Evolutionary conservation across 169 alveolate genomes (phyloP).

Genomic region (Cyclospora cayetanensis): DNA sequence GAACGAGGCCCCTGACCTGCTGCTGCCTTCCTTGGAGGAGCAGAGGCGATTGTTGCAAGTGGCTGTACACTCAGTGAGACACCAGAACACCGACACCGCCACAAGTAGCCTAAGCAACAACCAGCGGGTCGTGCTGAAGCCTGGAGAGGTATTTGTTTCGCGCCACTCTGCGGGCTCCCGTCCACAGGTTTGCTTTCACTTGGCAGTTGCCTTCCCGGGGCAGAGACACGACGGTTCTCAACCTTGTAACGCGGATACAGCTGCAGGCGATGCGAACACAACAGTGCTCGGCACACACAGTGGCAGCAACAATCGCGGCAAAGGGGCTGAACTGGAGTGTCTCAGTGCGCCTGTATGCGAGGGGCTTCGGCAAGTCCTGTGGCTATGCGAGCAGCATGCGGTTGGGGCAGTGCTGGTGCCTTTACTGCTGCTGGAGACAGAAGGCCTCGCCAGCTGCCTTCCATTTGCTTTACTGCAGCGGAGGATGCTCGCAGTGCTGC

Average conservation of each 20-base stretch:
- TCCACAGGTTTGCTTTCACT: slow-evolving; percentile 31
- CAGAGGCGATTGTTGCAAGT: slow-evolving; percentile 12
- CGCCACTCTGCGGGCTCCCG: slow-evolving; percentile 38
- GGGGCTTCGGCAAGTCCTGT: slow-evolving; percentile 35
- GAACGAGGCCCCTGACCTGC: slow-evolving; percentile 15
- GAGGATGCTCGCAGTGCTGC: slow-evolving; percentile 60
- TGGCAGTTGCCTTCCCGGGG: slow-evolving; percentile 33
- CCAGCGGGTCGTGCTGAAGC: slow-evolving; percentile 47
- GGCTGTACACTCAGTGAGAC: slow-evolving; percentile 4
- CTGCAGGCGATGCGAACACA: background rate
- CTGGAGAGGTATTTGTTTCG: slow-evolving; percentile 34
- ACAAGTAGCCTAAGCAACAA: background rate
- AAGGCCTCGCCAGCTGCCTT: slow-evolving; percentile 50
- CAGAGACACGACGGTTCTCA: background rate
- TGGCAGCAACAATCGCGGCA: background rate
- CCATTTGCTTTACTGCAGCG: slow-evolving; percentile 64
- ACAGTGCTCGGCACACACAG: background rate
- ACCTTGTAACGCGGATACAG: background rate
- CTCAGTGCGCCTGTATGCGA: slow-evolving; percentile 14
- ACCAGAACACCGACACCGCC: too few relatives aligned
- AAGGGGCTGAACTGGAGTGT: slow-evolving; percentile 32
- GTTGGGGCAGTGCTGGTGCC: slow-evolving; percentile 60
- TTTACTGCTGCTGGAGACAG: slow-evolving; percentile 59
- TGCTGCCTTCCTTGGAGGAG: slow-evolving; percentile 41
- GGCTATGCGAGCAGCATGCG: slow-evolving; percentile 23